Percentiles rank a stretch among this genome's conserved stretches.
Evolutionary conservation across 305 asterid genomes (phyloP).

Genomic region (Caryopteris hybrid): DNA sequence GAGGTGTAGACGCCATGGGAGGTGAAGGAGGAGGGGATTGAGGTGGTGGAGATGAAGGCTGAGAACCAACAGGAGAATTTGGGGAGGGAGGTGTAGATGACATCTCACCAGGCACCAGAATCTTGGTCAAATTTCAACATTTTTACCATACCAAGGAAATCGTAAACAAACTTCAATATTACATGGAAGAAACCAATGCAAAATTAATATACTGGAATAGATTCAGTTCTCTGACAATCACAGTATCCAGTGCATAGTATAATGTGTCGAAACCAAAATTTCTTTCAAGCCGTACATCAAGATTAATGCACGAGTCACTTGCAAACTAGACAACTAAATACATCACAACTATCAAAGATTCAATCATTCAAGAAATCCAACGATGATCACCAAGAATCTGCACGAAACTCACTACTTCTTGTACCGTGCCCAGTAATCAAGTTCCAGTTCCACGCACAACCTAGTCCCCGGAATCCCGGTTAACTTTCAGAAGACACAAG

Average conservation of each 20-base stretch:
- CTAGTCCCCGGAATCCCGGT: conserved; percentile 8
- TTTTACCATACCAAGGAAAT: conserved; percentile 8
- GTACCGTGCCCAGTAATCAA: conserved; percentile 15
- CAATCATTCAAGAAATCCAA: background rate
- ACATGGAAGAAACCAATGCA: background rate
- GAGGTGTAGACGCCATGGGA: conserved; percentile 28
- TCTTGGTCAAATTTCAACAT: conserved; percentile 26
- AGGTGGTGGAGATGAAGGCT: background rate
- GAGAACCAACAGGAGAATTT: conserved; percentile 26
- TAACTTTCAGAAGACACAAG: conserved; percentile 2
- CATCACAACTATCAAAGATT: background rate
- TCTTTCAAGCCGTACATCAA: background rate
- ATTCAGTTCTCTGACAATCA: background rate
- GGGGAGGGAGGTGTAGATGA: conserved; percentile 45
- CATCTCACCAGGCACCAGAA: conserved; percentile 31
- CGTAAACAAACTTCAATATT: conserved; percentile 5
- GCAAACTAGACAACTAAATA: background rate
- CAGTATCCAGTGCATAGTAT: background rate
- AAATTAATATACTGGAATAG: background rate
- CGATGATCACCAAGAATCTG: conserved; percentile 7
- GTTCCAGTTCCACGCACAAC: conserved; percentile 20
- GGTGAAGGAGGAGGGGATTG: background rate
- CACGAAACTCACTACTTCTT: background rate
- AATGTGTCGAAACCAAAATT: background rate
- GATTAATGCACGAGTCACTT: background rate